These are phyloP conservation scores for Penicillium fimorum DNA, from an alignment of 495 filamentous ascomycete species.

Conservation along the genomic window DNA sequence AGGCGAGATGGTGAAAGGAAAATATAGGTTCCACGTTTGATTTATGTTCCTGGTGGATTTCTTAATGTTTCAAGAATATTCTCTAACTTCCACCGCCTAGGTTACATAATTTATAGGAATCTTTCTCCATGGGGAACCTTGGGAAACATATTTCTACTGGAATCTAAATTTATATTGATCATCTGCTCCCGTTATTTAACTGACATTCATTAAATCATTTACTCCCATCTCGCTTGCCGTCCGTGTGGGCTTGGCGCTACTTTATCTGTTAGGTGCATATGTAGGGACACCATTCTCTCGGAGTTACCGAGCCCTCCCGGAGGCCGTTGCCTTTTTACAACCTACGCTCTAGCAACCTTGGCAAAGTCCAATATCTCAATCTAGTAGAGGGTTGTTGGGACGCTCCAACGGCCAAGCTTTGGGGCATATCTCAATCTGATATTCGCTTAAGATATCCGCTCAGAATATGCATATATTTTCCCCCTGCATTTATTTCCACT, in stretches of 20 bases:
- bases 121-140: too few species aligned
- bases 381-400: not conserved
- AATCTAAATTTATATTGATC: not conserved
- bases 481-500: not conserved
- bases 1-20: constrained; percentile 37
- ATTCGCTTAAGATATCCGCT: not conserved
- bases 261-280: constrained; percentile 17
- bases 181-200: not conserved
- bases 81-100: not conserved
- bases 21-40: constrained; percentile 22
- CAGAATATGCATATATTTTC: not conserved
- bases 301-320: not conserved
- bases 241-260: constrained; percentile 12
- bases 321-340: not conserved
- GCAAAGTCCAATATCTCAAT: not conserved
- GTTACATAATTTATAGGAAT: not conserved
- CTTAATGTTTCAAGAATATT: not conserved
- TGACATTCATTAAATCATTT: not conserved
- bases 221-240: constrained; percentile 12
- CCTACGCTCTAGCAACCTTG: not conserved
- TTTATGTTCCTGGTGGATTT: not conserved
- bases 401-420: not conserved
- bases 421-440: not conserved
- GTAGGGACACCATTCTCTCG: not conserved
- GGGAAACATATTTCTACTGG: too few species aligned